Conservation (phyloP, 306 rosid species). For the Echinosophora koreensis region DNA sequence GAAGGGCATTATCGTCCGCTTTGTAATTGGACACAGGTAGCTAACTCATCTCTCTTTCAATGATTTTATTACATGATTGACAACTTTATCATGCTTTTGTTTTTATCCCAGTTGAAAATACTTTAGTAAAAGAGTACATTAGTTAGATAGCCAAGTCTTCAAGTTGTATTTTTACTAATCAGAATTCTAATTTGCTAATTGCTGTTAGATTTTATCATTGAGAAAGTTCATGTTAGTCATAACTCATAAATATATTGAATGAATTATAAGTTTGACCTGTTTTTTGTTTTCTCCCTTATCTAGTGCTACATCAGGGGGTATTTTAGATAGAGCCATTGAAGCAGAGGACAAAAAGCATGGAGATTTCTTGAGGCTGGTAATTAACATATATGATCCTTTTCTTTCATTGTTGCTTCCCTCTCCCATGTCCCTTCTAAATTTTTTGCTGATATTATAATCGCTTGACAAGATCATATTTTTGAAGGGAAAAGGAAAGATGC, state of each 20-base stretch:
- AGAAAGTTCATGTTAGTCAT: slow-evolving; percentile 27
- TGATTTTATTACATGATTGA: slow-evolving; percentile 22
- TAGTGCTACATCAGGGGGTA: slow-evolving; percentile 99
- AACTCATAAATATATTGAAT: background rate
- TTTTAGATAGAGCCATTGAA: slow-evolving; percentile 95
- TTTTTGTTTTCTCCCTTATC: slow-evolving; percentile 33
- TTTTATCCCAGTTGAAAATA: slow-evolving; percentile 4
- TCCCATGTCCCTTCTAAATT: background rate
- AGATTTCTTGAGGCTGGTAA: slow-evolving; percentile 96
- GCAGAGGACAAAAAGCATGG: slow-evolving; percentile 98
- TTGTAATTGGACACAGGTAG: slow-evolving; percentile 97
- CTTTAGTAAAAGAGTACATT: background rate
- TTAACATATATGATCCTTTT: slow-evolving; percentile 20
- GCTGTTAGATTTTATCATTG: background rate
- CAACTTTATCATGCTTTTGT: background rate
- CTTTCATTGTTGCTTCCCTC: slow-evolving; percentile 10
- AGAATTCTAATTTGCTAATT: slow-evolving; percentile 23
- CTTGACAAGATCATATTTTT: slow-evolving; percentile 31
- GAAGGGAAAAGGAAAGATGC: background rate
- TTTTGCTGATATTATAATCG: background rate
- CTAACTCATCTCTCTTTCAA: slow-evolving; percentile 32
- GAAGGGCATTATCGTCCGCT: slow-evolving; percentile 92
- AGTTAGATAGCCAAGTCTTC: background rate
- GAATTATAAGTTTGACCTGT: slow-evolving; percentile 24
- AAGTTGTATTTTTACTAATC: background rate